Evolutionary conservation across 1,284 basidiomycete genomes (phyloP).

Genomic region (Macrocybe sp.): DNA sequence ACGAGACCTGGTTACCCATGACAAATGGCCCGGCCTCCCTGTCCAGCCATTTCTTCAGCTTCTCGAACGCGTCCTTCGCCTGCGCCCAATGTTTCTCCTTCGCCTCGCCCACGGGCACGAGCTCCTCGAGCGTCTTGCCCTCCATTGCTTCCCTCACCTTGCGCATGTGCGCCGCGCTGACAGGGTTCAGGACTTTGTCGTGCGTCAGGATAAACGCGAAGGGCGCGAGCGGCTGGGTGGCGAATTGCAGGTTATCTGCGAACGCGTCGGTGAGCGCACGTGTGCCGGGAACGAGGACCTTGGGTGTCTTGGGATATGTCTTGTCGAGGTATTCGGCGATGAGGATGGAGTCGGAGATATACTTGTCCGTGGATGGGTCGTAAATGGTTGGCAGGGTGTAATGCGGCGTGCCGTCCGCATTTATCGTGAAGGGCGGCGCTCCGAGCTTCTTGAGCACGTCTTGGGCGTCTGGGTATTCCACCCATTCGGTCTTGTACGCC

Average conservation of each 20-base stretch:
- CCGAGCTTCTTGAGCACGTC: conserved; percentile 22
- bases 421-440: conserved; percentile 21
- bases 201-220: conserved; percentile 21
- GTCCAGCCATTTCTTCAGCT: not conserved
- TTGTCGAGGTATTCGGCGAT: conserved; percentile 39
- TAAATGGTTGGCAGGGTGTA: conserved; percentile 30
- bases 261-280: conserved; percentile 15
- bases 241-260: not conserved
- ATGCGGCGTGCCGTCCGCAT: conserved; percentile 19
- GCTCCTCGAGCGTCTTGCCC: conserved; percentile 31
- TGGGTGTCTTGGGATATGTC: conserved; percentile 32
- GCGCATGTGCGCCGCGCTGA: conserved; percentile 33
- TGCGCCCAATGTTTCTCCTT: conserved; percentile 5
- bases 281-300: conserved; percentile 22
- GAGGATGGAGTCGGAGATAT: conserved; percentile 28
- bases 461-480: conserved; percentile 32
- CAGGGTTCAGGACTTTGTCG: conserved; percentile 21
- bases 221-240: conserved; percentile 10
- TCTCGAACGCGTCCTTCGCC: not conserved
- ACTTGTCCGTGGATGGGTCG: conserved; percentile 21
- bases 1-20: conserved; percentile 18
- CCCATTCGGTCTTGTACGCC: conserved; percentile 29
- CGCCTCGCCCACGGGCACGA: conserved; percentile 25
- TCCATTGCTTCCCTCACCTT: conserved; percentile 28
- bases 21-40: conserved; percentile 12